Evolutionary conservation across 2,329 filamentous ascomycete genomes (phyloP).

Genomic region (Rutstroemia sp.): DNA sequence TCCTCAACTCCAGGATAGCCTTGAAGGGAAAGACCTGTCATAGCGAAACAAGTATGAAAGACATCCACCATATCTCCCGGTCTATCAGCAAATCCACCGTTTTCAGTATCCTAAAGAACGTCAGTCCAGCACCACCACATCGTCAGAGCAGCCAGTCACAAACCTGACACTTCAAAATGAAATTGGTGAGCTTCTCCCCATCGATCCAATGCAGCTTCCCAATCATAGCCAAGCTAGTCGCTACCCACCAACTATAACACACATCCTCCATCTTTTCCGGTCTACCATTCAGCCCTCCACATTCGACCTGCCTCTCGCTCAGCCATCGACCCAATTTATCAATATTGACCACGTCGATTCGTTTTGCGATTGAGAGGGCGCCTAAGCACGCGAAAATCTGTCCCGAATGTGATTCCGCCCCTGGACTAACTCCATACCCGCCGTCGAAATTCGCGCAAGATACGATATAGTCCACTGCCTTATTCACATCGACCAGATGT

Average conservation of each 20-base stretch:
- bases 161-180: constrained; percentile 80
- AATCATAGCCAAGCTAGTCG: constrained; percentile 87
- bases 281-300: constrained; percentile 84
- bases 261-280: constrained; percentile 96
- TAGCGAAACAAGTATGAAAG: constrained; percentile 86
- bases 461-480: constrained; percentile 71
- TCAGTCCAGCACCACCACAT: constrained; percentile 51
- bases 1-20: constrained; percentile 68
- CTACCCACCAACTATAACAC: constrained; percentile 99
- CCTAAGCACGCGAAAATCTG: constrained; percentile 94
- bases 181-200: constrained; percentile 64
- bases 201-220: constrained; percentile 89
- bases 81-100: constrained; percentile 81
- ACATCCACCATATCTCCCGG: constrained; percentile 96
- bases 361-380: constrained; percentile 74
- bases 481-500: constrained; percentile 67
- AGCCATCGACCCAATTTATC: constrained; percentile 85
- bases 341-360: constrained; percentile 73
- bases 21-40: constrained; percentile 81
- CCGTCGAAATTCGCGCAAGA: constrained; percentile 91
- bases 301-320: constrained; percentile 82
- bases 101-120: constrained; percentile 74
- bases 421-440: constrained; percentile 82
- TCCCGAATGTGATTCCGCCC: constrained; percentile 88
- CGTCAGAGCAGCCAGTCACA: constrained; percentile 37